Percentiles rank a stretch among this genome's conserved stretches.
phyloP scores from a whole-genome alignment of 2,329 filamentous ascomycete genomes.

The Fusarium mexicanum region DNA sequence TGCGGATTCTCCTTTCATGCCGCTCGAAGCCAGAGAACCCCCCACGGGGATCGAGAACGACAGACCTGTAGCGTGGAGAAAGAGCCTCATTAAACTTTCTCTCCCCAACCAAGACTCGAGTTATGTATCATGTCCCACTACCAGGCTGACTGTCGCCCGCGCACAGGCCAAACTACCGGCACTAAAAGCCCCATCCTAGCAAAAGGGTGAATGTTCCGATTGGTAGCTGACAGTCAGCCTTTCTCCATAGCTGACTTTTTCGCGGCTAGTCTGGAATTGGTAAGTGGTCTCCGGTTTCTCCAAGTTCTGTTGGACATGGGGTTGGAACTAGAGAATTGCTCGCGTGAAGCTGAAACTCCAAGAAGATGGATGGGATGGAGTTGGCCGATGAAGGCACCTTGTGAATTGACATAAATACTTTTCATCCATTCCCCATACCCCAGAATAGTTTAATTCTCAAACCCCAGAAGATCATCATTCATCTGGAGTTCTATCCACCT shows the following conservation, averaged over 20 bases:
- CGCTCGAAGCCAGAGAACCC: not conserved
- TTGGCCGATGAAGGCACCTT: not conserved
- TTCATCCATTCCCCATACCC: constrained; percentile 14
- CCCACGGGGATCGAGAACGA: not conserved
- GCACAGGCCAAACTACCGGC: not conserved
- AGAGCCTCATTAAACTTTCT: not conserved
- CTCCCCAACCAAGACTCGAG: not conserved
- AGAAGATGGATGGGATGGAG: not conserved
- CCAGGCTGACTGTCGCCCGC: constrained; percentile 12
- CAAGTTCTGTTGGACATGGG: not conserved
- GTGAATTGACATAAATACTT: constrained; percentile 5
- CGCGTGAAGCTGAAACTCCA: not conserved
- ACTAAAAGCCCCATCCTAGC: not conserved
- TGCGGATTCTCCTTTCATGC: not conserved
- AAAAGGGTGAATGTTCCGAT: not conserved
- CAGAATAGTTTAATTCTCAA: not conserved
- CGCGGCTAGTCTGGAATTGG: not conserved
- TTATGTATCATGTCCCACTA: not conserved
- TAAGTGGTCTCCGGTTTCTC: not conserved
- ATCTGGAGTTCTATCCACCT: constrained; percentile 1
- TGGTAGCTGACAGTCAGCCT: constrained; percentile 8
- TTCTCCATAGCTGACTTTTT: not conserved
- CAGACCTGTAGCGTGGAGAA: not conserved
- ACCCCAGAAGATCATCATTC: not conserved
- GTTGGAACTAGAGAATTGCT: not conserved